Evolutionary conservation across 129 eudicot genomes (phyloP).

Genomic region (Escallonia rubra): DNA sequence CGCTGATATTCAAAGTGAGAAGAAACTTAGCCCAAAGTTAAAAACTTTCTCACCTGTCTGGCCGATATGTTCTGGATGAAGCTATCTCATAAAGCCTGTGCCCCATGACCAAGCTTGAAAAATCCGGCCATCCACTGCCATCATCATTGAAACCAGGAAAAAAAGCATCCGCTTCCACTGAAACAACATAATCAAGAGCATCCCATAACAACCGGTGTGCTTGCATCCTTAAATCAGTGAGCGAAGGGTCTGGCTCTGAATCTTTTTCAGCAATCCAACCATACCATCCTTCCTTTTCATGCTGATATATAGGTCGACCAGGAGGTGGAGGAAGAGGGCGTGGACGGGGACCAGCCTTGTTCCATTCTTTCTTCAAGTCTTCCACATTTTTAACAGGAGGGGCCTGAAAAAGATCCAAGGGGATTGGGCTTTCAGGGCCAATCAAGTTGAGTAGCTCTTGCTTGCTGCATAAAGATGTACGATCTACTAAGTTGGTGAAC

Average conservation of each 20-base stretch:
- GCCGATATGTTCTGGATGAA: conserved; percentile 80
- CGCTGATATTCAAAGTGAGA: background rate
- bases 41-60: conserved; percentile 53
- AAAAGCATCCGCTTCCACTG: conserved; percentile 90
- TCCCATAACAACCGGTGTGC: conserved; percentile 90
- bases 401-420: conserved; percentile 23
- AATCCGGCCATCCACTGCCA: conserved; percentile 85
- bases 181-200: conserved; percentile 89
- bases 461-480: conserved; percentile 77
- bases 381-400: conserved; percentile 44
- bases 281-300: conserved; percentile 98
- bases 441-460: conserved; percentile 52
- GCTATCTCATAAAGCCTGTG: conserved; percentile 81
- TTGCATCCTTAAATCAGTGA: conserved; percentile 52
- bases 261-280: conserved; percentile 84
- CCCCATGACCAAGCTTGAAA: conserved; percentile 92
- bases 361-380: conserved; percentile 62
- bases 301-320: conserved; percentile 76
- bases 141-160: conserved; percentile 90
- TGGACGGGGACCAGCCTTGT: conserved; percentile 92
- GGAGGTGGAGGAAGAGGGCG: conserved; percentile 99
- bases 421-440: conserved; percentile 65
- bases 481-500: conserved; percentile 86
- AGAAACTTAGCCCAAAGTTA: background rate
- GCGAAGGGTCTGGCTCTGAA: conserved; percentile 76